Evolutionary conservation across 2,329 filamentous ascomycete species (phyloP), one percentile per base, ranked within the genome.

Genomic region (Cordyceps farinosa): DNA sequence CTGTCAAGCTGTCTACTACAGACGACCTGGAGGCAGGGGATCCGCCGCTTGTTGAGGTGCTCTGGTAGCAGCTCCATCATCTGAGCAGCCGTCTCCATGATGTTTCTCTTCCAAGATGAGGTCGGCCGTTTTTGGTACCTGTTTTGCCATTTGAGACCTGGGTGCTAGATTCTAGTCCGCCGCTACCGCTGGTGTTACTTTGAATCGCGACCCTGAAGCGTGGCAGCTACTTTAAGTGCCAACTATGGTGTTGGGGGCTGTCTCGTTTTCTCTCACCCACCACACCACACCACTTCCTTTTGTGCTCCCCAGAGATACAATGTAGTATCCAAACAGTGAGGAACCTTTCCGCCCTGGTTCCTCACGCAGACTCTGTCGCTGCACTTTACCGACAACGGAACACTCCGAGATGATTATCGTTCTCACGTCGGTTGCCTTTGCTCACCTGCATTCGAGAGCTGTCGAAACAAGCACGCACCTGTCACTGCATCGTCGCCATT

Each of bases 1-100:
- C 44, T 59, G 56, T 59, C 45, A 51, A 59, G 34, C 44, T 59
- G 56, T 59, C 45, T 42, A 59, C 22, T 42, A 50, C 56, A 22
- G 56, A 59, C 56, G 56, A 59, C 17, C 8, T 29, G 50, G 32
- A 32, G 32, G 17, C 15, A 27, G 34, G 51, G 32, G 34, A 40
- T 53, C 34, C 51, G 51, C 51, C 22, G n/a, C 30, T 38, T 36
- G 27, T n/a, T 53, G 51, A 38, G 32, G 30, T 22, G 34, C 32
- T 38, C 13, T 10, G 27, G 11, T 22, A 50, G 34, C 15, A 27
- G 50, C 32, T 53, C n/a, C 30, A 36, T 53, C 22, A 22, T 22
- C 22, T 22, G 22, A 22, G 22, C 22, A 22, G 22, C n/a, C 50
- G 11, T 27, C 50, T 53, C 17, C 32, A 36, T 51, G 48, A 47